These are phyloP conservation scores for Magnusiomyces fungicola DNA, from an alignment of 1,139 yeast species.

Conservation along the genomic window DNA sequence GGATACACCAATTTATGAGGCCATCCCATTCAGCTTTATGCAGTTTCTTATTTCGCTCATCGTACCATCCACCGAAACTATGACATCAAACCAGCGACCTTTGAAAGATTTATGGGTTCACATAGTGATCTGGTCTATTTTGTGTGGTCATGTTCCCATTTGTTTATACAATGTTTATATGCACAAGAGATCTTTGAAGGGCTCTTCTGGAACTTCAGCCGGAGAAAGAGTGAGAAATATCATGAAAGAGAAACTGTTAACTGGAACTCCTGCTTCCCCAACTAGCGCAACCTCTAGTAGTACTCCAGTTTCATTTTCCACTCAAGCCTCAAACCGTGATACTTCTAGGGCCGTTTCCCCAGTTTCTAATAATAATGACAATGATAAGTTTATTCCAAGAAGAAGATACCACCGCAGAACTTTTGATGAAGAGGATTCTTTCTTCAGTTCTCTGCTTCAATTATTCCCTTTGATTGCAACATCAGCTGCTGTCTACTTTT, in stretches of 20 bases:
- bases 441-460: slow-evolving; percentile 36
- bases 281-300: not conserved
- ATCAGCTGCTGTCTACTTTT: slow-evolving; percentile 27
- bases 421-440: slow-evolving; percentile 43
- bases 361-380: not conserved
- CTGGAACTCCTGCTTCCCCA: not conserved
- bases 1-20: slow-evolving; percentile 32
- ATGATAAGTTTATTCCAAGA: not conserved
- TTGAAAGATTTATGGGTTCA: slow-evolving; percentile 31
- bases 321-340: not conserved
- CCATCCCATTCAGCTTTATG: slow-evolving; percentile 16
- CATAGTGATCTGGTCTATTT: slow-evolving; percentile 43
- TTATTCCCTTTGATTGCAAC: slow-evolving; percentile 31
- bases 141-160: slow-evolving; percentile 41
- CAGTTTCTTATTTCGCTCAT: slow-evolving; percentile 3
- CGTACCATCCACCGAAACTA: slow-evolving; percentile 14
- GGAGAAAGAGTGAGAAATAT: not conserved
- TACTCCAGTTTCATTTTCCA: not conserved
- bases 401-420: not conserved
- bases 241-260: not conserved
- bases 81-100: slow-evolving; percentile 30
- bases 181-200: not conserved
- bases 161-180: slow-evolving; percentile 50
- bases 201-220: not conserved
- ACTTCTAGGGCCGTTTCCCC: not conserved